phyloP scores from a whole-genome alignment of 805 yeast species.

The Wickerhamomyces queroliae region DNA sequence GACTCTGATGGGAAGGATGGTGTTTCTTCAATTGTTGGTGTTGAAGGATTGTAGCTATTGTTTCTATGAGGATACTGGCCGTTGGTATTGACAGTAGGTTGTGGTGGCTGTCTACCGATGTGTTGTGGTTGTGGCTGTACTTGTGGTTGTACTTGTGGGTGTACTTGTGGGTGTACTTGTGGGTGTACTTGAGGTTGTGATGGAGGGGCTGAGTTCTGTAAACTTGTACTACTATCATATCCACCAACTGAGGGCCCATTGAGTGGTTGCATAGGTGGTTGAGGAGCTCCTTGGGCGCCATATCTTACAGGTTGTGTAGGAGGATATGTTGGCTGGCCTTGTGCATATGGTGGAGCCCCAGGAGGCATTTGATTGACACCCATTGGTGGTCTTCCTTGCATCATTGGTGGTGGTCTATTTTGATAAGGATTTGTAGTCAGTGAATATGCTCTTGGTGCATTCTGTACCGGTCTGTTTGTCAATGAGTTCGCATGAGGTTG shows the following conservation, averaged over 20 bases:
- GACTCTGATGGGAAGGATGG: not conserved
- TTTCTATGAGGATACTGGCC: not conserved
- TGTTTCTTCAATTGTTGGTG: not conserved
- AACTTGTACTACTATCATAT: too few relatives aligned
- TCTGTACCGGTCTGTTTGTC: slow-evolving; percentile 31
- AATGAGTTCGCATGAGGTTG: slow-evolving; percentile 27
- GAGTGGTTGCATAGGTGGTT: slow-evolving; percentile 4
- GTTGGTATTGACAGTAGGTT: slow-evolving; percentile 4
- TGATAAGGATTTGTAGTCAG: slow-evolving; percentile 17
- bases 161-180: slow-evolving; percentile 1
- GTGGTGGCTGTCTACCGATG: slow-evolving; percentile 5
- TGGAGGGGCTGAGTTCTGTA: too few relatives aligned
- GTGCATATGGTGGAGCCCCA: not conserved
- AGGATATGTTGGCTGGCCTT: slow-evolving; percentile 1
- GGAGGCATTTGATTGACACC: too few relatives aligned
- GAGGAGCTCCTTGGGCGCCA: slow-evolving; percentile 1
- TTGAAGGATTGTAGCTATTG: not conserved
- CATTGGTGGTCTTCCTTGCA: not conserved
- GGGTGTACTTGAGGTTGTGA: not conserved
- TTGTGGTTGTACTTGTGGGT: slow-evolving; percentile 5
- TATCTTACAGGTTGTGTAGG: not conserved
- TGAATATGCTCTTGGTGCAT: slow-evolving; percentile 14
- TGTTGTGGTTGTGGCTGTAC: slow-evolving; percentile 4
- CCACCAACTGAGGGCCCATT: too few relatives aligned
- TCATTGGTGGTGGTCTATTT: slow-evolving; percentile 5